Evolutionary conservation across 2,329 filamentous ascomycete species (phyloP).

Genomic region (Trichoderma sp.): DNA sequence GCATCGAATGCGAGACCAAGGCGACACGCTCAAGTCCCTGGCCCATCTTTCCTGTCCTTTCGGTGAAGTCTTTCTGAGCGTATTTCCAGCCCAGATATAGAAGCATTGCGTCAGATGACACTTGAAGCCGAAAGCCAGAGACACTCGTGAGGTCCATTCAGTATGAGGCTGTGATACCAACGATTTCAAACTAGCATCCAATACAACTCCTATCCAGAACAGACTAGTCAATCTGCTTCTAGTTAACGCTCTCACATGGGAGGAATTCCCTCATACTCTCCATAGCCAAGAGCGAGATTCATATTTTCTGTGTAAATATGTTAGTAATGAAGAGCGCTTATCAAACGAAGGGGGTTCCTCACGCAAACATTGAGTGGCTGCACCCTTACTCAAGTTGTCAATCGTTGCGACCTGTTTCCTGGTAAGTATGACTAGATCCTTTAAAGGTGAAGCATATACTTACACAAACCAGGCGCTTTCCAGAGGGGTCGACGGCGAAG

Average conservation of each 20-base stretch:
- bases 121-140: too few species aligned
- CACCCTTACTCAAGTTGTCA: slow-evolving; percentile 93
- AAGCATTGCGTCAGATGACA: neutral
- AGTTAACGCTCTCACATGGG: neutral
- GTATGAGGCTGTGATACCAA: neutral
- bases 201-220: neutral
- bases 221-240: neutral
- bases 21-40: neutral
- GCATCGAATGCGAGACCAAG: neutral
- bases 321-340: neutral
- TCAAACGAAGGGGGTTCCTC: slow-evolving; percentile 48
- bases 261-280: neutral
- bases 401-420: slow-evolving; percentile 62
- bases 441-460: slow-evolving; percentile 67
- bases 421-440: too few species aligned
- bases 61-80: neutral
- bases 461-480: slow-evolving; percentile 41
- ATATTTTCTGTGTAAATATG: slow-evolving; percentile 67
- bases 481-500: slow-evolving; percentile 43
- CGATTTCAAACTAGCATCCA: neutral
- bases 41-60: neutral
- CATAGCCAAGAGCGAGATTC: slow-evolving; percentile 47
- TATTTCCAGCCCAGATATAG: neutral
- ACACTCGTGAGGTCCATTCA: neutral
- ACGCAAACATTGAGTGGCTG: slow-evolving; percentile 90